These are phyloP conservation scores for Zelonia costaricensis DNA, from an alignment of 208 protist species.

Conservation along the genomic window DNA sequence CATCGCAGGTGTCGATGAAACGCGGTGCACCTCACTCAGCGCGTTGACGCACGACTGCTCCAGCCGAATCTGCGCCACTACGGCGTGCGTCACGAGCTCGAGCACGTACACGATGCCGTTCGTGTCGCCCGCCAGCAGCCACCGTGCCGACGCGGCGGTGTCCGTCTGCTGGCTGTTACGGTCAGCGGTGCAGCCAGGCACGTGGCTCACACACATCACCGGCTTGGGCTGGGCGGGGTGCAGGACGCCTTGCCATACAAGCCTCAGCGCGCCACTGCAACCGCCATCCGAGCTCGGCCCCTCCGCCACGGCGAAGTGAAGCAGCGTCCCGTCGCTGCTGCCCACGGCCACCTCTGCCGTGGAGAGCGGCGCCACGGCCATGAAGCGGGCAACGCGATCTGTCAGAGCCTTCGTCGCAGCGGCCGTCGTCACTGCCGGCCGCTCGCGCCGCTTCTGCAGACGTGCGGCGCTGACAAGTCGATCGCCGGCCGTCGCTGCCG, in stretches of 20 bases:
- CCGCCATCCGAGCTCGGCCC: not conserved
- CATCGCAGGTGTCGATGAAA: too few species aligned
- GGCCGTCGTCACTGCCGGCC: not conserved
- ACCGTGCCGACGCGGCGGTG: not conserved
- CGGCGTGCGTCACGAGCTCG: conserved; percentile 9
- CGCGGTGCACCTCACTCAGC: conserved; percentile 25
- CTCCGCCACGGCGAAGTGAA: conserved; percentile 22
- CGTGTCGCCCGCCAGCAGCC: conserved; percentile 62
- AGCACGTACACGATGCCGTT: conserved; percentile 53
- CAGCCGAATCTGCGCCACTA: conserved; percentile 10
- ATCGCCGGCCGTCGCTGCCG: not conserved
- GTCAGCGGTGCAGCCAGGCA: too few species aligned
- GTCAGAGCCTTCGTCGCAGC: conserved; percentile 8
- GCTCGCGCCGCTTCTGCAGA: conserved; percentile 13
- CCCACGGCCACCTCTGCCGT: conserved; percentile 41
- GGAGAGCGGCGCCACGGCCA: conserved; percentile 41
- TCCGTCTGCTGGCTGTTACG: not conserved
- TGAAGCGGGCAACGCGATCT: conserved; percentile 55
- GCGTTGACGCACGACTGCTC: conserved; percentile 61
- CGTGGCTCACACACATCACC: conserved; percentile 32
- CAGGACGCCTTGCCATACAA: conserved; percentile 18
- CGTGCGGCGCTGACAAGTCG: not conserved
- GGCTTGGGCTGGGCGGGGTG: conserved; percentile 33
- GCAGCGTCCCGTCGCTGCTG: conserved; percentile 64
- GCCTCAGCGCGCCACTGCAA: not conserved